phyloP scores from a whole-genome alignment of 2,329 filamentous ascomycete genomes.

The Fusarium camptoceras region DNA sequence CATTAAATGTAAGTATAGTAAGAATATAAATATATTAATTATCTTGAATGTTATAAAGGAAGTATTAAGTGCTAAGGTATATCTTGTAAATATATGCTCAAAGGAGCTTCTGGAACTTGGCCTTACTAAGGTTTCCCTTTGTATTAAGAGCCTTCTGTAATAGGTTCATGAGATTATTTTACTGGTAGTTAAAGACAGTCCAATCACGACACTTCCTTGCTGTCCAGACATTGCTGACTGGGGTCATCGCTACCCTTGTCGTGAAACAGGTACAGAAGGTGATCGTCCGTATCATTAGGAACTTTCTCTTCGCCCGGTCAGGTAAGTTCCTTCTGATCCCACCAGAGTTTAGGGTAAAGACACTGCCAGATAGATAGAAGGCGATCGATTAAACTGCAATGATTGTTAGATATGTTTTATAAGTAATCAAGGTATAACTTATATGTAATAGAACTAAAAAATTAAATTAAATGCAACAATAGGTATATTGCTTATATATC shows the following conservation, averaged over 20 bases:
- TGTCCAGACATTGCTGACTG: neutral
- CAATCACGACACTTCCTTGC: neutral
- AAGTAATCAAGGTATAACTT: too few species aligned
- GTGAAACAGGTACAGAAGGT: neutral
- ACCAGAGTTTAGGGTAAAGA: neutral
- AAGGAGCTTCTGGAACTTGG: neutral
- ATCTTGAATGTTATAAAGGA: neutral
- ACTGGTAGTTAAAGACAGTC: neutral
- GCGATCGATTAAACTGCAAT: neutral
- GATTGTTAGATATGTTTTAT: too few species aligned
- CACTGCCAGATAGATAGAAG: neutral
- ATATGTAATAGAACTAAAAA: constrained; percentile 7
- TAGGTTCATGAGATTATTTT: neutral
- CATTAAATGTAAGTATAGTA: accelerated
- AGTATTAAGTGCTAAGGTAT: neutral
- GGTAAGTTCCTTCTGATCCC: neutral
- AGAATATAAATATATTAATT: neutral
- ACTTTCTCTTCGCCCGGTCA: neutral
- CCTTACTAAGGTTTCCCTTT: neutral
- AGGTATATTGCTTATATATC: neutral
- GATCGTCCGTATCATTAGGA: neutral
- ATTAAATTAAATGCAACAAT: constrained; percentile 3
- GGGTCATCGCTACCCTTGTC: neutral
- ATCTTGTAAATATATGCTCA: neutral
- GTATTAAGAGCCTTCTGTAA: neutral